phyloP scores from a whole-genome alignment of 2,329 filamentous ascomycete species.

The Hymenoscyphus fructigenus region DNA sequence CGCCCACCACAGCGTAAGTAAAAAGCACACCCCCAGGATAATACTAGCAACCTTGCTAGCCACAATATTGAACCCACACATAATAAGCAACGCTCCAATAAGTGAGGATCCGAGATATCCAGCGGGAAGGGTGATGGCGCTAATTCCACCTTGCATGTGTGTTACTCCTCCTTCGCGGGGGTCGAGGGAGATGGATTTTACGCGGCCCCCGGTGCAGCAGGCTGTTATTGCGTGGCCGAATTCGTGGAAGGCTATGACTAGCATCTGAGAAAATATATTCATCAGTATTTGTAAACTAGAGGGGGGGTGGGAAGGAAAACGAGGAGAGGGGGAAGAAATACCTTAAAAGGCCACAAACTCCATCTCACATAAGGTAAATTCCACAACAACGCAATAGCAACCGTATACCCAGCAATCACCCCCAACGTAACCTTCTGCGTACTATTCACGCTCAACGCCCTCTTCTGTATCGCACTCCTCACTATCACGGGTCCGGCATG shows the following conservation, averaged over 20 bases:
- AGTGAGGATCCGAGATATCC: constrained; percentile 76
- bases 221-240: constrained; percentile 74
- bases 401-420: constrained; percentile 69
- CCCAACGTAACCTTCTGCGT: constrained; percentile 71
- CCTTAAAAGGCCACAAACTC: constrained; percentile 80
- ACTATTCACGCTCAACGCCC: constrained; percentile 45
- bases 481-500: constrained; percentile 23
- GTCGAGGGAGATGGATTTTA: constrained; percentile 73
- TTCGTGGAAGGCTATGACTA: constrained; percentile 81
- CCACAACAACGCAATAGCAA: constrained; percentile 74
- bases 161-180: constrained; percentile 77
- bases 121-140: constrained; percentile 70
- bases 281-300: neutral
- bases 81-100: constrained; percentile 74
- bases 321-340: constrained; percentile 36
- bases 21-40: constrained; percentile 69
- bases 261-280: constrained; percentile 55
- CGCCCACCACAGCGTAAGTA: constrained; percentile 81
- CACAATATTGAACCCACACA: constrained; percentile 79
- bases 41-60: constrained; percentile 78
- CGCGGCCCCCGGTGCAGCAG: constrained; percentile 68
- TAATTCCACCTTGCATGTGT: constrained; percentile 71
- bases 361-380: constrained; percentile 75
- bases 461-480: constrained; percentile 22
- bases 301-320: neutral